Percentiles rank a stretch among this genome's conserved stretches.
Evolutionary conservation across 192 early-diverging fungal species (phyloP).

Genomic region (Coemansia sp.): DNA sequence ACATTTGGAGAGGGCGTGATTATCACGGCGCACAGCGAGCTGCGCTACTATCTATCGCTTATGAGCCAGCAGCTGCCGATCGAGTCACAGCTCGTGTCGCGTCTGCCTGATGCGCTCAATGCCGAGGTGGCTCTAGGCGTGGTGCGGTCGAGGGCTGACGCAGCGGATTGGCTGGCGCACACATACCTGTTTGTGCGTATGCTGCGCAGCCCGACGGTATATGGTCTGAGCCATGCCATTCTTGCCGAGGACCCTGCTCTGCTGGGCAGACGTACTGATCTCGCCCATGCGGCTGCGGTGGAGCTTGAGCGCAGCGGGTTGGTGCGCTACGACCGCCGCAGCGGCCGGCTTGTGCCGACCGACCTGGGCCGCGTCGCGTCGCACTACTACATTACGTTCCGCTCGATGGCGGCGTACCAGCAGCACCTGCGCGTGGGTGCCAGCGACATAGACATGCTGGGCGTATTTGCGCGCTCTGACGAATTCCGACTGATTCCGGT

Average conservation of each 20-base stretch:
- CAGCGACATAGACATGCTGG: constrained; percentile 84
- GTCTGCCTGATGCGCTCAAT: constrained; percentile 91
- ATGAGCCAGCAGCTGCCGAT: constrained; percentile 97
- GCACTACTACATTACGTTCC: constrained; percentile 92
- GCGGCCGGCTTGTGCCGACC: constrained; percentile 83
- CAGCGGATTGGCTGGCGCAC: constrained; percentile 93
- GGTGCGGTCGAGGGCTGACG: constrained; percentile 92
- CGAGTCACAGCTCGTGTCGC: constrained; percentile 83
- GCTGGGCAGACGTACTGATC: constrained; percentile 80
- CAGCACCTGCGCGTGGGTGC: constrained; percentile 89
- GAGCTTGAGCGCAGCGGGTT: constrained; percentile 87
- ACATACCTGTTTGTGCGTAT: constrained; percentile 98
- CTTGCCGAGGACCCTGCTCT: constrained; percentile 74
- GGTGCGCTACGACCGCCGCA: constrained; percentile 92
- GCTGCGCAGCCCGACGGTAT: constrained; percentile 84
- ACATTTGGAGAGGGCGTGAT: constrained; percentile 89
- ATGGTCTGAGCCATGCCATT: constrained; percentile 57
- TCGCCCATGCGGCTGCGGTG: constrained; percentile 83
- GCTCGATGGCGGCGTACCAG: constrained; percentile 92
- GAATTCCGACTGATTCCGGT: constrained; percentile 96
- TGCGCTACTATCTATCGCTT: constrained; percentile 86
- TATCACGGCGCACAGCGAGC: constrained; percentile 87
- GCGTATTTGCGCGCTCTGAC: constrained; percentile 82
- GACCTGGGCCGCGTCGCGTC: constrained; percentile 95
- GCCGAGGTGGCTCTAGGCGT: constrained; percentile 96